phyloP scores from a whole-genome alignment of 2,329 filamentous ascomycete species.

The Trichoderma harzianum region DNA sequence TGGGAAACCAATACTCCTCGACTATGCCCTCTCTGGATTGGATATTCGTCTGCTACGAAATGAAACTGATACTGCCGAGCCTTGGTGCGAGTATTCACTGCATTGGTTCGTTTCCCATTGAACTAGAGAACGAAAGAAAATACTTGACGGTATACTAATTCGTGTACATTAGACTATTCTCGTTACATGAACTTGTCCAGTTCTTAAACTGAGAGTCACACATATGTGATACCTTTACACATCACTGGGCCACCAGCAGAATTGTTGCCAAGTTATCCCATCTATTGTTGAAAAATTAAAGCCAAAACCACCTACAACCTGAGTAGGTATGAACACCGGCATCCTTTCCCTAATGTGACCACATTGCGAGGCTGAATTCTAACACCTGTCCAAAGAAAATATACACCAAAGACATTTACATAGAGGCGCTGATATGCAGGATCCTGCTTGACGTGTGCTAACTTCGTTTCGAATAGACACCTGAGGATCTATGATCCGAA shows the following conservation, averaged over 20 bases:
- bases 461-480: conserved; percentile 16
- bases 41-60: background rate
- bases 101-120: background rate
- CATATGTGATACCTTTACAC: background rate
- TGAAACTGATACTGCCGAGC: background rate
- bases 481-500: background rate
- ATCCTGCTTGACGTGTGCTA: background rate
- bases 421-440: background rate
- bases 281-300: background rate
- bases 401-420: background rate
- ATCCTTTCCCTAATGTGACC: background rate
- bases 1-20: background rate
- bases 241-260: background rate
- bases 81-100: background rate
- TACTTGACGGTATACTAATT: background rate
- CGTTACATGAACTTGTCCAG: background rate
- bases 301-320: background rate
- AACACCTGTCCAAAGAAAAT: background rate
- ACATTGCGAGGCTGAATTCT: background rate
- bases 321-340: background rate
- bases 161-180: background rate
- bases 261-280: background rate
- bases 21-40: background rate
- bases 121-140: background rate
- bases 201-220: background rate